Conservation (phyloP, 805 yeast species). For the Candida germanica region DNA sequence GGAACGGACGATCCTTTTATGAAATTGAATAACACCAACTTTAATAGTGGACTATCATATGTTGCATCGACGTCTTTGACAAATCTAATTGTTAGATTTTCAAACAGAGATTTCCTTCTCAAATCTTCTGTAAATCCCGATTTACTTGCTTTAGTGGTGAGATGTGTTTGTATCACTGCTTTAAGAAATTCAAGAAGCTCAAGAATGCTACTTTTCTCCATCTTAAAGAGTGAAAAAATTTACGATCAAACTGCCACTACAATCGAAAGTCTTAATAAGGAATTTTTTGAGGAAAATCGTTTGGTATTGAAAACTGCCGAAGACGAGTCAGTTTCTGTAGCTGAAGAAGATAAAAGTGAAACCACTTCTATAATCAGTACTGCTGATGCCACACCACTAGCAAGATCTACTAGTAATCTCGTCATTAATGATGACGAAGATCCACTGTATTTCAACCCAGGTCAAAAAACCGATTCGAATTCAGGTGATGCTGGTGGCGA, state of each 20-base stretch:
- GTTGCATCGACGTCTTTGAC: conserved; percentile 46
- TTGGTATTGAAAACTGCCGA: conserved; percentile 15
- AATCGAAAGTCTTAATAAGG: conserved; percentile 25
- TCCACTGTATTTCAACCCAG: no score
- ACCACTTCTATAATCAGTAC: not conserved
- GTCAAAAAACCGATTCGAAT: no score
- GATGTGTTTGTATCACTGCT: conserved; percentile 52
- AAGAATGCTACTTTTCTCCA: conserved; percentile 49
- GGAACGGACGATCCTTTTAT: conserved; percentile 19
- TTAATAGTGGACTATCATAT: conserved; percentile 48
- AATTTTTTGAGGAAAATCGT: conserved; percentile 20
- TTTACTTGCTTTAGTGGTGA: conserved; percentile 53
- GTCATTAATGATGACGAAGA: conserved; percentile 6
- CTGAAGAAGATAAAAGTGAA: not conserved
- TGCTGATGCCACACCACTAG: conserved; percentile 2
- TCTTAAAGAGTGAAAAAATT: conserved; percentile 40
- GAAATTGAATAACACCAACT: conserved; percentile 28
- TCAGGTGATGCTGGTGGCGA: not conserved
- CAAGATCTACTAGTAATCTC: conserved; percentile 1
- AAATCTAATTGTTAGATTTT: conserved; percentile 40
- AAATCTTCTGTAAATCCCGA: conserved; percentile 49
- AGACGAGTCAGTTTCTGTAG: conserved; percentile 13
- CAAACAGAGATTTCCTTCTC: conserved; percentile 31
- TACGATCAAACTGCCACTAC: conserved; percentile 35
- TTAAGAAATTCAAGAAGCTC: conserved; percentile 51